A percentile compares a stretch with the other conserved stretches of the same genome.
These are phyloP conservation scores for Scleroderma citrinum DNA, from an alignment of 768 basidiomycete species.

Conservation along the genomic window DNA sequence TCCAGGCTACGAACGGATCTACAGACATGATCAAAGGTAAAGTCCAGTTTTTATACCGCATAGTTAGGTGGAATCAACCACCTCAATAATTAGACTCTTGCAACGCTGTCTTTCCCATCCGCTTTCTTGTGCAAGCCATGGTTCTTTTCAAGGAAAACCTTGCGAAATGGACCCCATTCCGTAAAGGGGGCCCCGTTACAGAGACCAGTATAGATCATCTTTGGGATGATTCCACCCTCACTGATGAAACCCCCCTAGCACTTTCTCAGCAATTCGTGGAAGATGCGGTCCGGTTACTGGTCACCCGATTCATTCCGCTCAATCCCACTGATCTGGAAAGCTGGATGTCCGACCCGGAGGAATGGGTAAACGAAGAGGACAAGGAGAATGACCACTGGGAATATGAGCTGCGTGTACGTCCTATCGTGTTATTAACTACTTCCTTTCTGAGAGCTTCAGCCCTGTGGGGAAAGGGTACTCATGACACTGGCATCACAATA, in stretches of 20 bases:
- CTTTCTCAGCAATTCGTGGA: slow-evolving; percentile 67
- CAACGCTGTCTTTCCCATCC: slow-evolving; percentile 65
- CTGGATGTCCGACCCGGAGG: slow-evolving; percentile 88
- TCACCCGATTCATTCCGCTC: slow-evolving; percentile 82
- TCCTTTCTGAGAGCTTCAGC: slow-evolving; percentile 38
- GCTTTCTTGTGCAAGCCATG: slow-evolving; percentile 79
- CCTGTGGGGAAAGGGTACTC: slow-evolving; percentile 90
- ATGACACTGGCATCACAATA: slow-evolving; percentile 73
- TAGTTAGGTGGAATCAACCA: neutral
- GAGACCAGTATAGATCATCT: slow-evolving; percentile 42
- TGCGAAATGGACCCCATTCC: slow-evolving; percentile 65
- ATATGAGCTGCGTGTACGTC: slow-evolving; percentile 78
- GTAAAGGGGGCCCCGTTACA: slow-evolving; percentile 55
- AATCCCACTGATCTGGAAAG: slow-evolving; percentile 74
- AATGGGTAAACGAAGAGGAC: slow-evolving; percentile 89
- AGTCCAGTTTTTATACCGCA: neutral
- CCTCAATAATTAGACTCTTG: slow-evolving; percentile 44
- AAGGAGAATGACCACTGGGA: slow-evolving; percentile 91
- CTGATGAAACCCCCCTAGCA: slow-evolving; percentile 33
- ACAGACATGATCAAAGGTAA: slow-evolving; percentile 52
- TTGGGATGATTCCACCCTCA: neutral
- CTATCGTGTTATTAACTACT: neutral
- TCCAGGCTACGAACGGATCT: slow-evolving; percentile 56
- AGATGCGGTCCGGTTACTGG: slow-evolving; percentile 66
- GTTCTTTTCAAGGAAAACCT: slow-evolving; percentile 81